Percentiles rank a stretch among this genome's conserved stretches.
Evolutionary conservation across 1,284 basidiomycete species (phyloP).

Genomic region (Hymenochaete sp.): DNA sequence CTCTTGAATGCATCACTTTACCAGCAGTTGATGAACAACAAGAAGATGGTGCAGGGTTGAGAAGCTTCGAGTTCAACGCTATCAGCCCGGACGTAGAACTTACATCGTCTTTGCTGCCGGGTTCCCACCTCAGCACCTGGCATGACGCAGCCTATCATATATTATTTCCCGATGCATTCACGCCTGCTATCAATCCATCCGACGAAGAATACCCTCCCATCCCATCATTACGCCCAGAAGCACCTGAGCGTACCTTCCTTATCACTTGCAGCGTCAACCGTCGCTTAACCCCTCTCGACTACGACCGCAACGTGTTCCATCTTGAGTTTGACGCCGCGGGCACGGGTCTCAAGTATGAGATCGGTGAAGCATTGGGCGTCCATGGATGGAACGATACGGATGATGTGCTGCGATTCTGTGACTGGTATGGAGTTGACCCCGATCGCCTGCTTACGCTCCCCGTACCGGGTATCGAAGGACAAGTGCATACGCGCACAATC

Average conservation of each 20-base stretch:
- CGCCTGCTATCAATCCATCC: conserved; percentile 29
- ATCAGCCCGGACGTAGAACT: conserved; percentile 51
- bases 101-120: conserved; percentile 49
- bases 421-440: conserved; percentile 86
- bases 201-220: conserved; percentile 46
- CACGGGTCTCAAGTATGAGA: conserved; percentile 90
- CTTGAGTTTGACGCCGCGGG: conserved; percentile 91
- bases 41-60: conserved; percentile 31
- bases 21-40: conserved; percentile 17
- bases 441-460: conserved; percentile 79
- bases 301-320: conserved; percentile 99
- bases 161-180: conserved; percentile 78
- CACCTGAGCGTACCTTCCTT: conserved; percentile 86
- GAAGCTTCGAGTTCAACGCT: conserved; percentile 61
- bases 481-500: conserved; percentile 83
- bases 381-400: conserved; percentile 96
- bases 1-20: conserved; percentile 44
- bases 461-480: conserved; percentile 49
- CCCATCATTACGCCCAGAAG: conserved; percentile 76
- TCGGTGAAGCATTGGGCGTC: conserved; percentile 94
- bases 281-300: conserved; percentile 88
- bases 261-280: conserved; percentile 92
- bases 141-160: conserved; percentile 85
- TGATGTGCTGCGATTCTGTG: conserved; percentile 85
- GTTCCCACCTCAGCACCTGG: conserved; percentile 64